phyloP scores from a whole-genome alignment of 192 early-diverging fungal species.

The Coemansia sp. region DNA sequence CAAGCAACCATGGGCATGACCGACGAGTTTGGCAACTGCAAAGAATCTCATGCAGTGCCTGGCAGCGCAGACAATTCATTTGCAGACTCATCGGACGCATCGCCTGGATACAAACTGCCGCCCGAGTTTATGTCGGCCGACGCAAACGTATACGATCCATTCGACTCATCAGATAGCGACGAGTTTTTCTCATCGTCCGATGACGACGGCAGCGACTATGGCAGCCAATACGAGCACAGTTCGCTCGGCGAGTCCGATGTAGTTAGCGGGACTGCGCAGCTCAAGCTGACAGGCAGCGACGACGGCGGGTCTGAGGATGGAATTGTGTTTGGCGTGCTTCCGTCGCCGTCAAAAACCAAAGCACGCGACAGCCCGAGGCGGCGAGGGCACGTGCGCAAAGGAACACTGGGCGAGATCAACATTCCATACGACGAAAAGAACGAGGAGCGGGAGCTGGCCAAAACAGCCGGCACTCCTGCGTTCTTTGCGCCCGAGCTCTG shows the following conservation, averaged over 20 bases:
- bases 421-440: slow-evolving; percentile 52
- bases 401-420: slow-evolving; percentile 37
- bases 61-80: neutral
- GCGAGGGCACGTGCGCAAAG: slow-evolving; percentile 23
- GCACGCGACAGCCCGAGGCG: neutral
- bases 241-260: slow-evolving; percentile 1
- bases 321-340: slow-evolving; percentile 41
- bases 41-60: slow-evolving; percentile 4
- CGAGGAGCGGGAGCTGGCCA: slow-evolving; percentile 83
- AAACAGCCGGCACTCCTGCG: slow-evolving; percentile 93
- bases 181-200: slow-evolving; percentile 53
- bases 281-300: slow-evolving; percentile 9
- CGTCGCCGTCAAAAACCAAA: slow-evolving; percentile 1
- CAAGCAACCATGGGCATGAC: slow-evolving; percentile 48
- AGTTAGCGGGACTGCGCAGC: neutral
- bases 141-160: slow-evolving; percentile 49
- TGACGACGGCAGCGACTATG: slow-evolving; percentile 45
- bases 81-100: slow-evolving; percentile 4
- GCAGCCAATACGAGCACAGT: slow-evolving; percentile 6
- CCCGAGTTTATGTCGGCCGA: slow-evolving; percentile 39
- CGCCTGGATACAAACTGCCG: slow-evolving; percentile 39
- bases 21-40: slow-evolving; percentile 45
- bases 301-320: slow-evolving; percentile 34
- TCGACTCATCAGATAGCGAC: slow-evolving; percentile 54
- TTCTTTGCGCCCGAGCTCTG: slow-evolving; percentile 99